Conservation (phyloP, 345 rosid species). For the Laguncularia racemosa region DNA sequence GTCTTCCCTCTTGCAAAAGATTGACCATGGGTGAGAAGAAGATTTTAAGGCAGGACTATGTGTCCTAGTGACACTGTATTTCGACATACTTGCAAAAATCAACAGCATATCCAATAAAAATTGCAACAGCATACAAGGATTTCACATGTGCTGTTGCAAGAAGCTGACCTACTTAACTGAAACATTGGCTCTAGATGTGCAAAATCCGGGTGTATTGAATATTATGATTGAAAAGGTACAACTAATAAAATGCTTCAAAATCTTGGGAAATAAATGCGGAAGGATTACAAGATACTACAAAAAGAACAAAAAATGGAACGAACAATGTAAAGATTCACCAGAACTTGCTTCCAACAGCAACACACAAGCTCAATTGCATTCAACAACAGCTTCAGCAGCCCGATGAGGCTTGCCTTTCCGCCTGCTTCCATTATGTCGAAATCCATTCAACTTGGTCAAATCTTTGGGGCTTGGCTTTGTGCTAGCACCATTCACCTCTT, state of each 20-base stretch:
- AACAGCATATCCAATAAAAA: too few species aligned
- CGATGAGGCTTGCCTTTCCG: slow-evolving; percentile 66
- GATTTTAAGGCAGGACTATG: too few species aligned
- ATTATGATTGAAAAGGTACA: too few species aligned
- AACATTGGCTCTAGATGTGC: too few species aligned
- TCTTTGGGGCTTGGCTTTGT: slow-evolving; percentile 44
- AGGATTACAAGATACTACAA: slow-evolving; percentile 15
- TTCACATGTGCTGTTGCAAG: too few species aligned
- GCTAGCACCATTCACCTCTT: slow-evolving; percentile 45
- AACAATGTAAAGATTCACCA: slow-evolving; percentile 5
- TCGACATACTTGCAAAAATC: too few species aligned
- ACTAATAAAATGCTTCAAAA: not conserved
- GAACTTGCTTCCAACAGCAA: slow-evolving; percentile 15
- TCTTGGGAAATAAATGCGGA: slow-evolving; percentile 19
- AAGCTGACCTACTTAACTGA: too few species aligned
- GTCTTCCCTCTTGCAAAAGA: too few species aligned
- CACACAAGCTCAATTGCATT: slow-evolving; percentile 44
- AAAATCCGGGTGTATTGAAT: too few species aligned
- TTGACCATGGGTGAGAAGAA: too few species aligned
- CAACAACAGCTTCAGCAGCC: slow-evolving; percentile 66
- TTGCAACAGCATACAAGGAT: too few species aligned
- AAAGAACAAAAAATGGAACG: slow-evolving; percentile 10
- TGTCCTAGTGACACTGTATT: too few species aligned
- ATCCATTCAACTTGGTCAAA: slow-evolving; percentile 46
- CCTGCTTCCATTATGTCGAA: slow-evolving; percentile 60